Evolutionary conservation across 2,329 filamentous ascomycete genomes (phyloP), one percentile per base, ranked within the genome.

Genomic region (Fonsecaea pugnacius): DNA sequence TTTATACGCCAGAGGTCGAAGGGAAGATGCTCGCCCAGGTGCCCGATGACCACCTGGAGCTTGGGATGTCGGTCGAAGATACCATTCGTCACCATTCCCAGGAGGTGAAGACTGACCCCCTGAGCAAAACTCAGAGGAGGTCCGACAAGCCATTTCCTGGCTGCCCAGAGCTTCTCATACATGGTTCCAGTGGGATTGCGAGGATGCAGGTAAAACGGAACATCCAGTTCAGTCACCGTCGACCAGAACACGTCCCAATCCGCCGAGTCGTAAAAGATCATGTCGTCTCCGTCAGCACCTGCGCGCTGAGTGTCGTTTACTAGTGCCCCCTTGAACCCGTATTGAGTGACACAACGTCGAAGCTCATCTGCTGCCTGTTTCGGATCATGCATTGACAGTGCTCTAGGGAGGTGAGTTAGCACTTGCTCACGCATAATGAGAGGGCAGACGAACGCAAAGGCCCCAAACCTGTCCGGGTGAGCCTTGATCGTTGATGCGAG

Each of bases 261-360:
- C 0, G 82, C 79, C 8, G 80, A 77, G 71, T 89, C 87, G 75
- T 89, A 89, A 76, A 88, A 89, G 72, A 89, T 77, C 78, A 86
- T 84, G 27, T 82, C 81, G 62, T 87, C 84, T 40, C 85, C 86
- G 63, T 87, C 83, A 12, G 53, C 1, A 2, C 85, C 85, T 16
- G 84, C 80, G 32, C 83, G 82, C 71, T 89, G 87, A 1, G 81
- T 85, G 71, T 88, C 85, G 70, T 87, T 87, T 52, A 89, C 80
- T 4, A 89, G 75, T 3, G 81, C 85, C 2, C 87, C 87, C 65
- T 85, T 82, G 77, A 89, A 89, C n/a, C 86, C 85, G 24, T 79
- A 72, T 64, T 86, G 74, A 1, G 76, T 82, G 4, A 89, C 83
- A 58, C 82, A 85, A 56, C 77, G 77, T 32, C 75, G 73, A 48